Base-by-base conservation (phyloP, 371 early-diverging fungal genomes). In the Mucor racemosus region DNA sequence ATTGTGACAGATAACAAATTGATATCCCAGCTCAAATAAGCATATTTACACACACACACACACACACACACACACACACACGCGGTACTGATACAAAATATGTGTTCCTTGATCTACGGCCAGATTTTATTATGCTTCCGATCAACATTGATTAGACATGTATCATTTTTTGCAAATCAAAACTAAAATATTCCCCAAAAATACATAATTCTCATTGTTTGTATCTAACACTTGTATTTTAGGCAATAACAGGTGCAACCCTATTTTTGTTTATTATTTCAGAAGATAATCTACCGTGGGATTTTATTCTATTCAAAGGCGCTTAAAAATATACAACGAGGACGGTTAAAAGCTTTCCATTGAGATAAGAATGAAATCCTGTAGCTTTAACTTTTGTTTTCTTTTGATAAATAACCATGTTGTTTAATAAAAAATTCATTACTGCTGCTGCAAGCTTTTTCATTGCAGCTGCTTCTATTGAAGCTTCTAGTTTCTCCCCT, bases 1-100 rank as follows among this genome's bases (percentile, higher is more conserved):
- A 36, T 10, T 34, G 60, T 60, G 62, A 62, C 62, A 56, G 56
- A 56, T 56, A 56, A 62, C 56, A 36, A 36, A 56, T 56, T 36
- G 53, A 53, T 31, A 53, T 53, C 53, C 53, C 53, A 53, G 53
- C 53, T 53, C 31, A 11, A 9, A 50, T 21, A 50, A 26, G 26
- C 31, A 50, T 17, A 50, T 19, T 26, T 17, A 26, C 21, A 11
- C n/a, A n/a, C n/a, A n/a, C n/a, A n/a, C n/a, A n/a, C n/a, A n/a
- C n/a, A n/a, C n/a, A n/a, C n/a, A n/a, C n/a, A n/a, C n/a, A n/a
- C n/a, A n/a, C n/a, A n/a, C n/a, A n/a, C n/a, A n/a, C n/a, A n/a
- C n/a, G n/a, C n/a, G n/a, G n/a, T n/a, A n/a, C n/a, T n/a, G n/a
- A n/a, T n/a, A n/a, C n/a, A n/a, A 50, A 26, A 50, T 50, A 53